These are phyloP conservation scores for Solanum hybrid DNA, from an alignment of 305 asterid species.

Conservation along the genomic window DNA sequence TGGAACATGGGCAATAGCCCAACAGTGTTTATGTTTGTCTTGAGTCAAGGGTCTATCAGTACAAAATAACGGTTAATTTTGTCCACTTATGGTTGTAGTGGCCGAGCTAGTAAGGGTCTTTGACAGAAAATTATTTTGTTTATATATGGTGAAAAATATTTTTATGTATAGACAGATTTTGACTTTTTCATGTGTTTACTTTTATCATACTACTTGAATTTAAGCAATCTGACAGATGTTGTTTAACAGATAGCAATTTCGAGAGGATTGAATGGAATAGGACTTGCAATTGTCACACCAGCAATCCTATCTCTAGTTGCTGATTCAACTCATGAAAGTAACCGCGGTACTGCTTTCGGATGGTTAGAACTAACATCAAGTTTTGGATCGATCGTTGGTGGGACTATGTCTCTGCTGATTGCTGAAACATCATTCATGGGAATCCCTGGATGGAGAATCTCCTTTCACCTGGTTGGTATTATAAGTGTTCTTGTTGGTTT, in stretches of 20 bases:
- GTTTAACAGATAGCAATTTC: constrained; percentile 53
- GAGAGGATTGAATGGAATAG: constrained; percentile 68
- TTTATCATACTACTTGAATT: neutral
- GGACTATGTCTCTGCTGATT: constrained; percentile 43
- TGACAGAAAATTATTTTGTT: too few relatives aligned
- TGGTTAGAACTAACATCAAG: constrained; percentile 52
- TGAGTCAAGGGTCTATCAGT: neutral
- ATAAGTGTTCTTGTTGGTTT: constrained; percentile 55
- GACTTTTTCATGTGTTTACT: neutral
- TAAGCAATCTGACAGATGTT: constrained; percentile 2
- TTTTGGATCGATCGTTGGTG: constrained; percentile 61
- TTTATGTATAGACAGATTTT: too few relatives aligned
- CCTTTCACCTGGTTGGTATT: constrained; percentile 61
- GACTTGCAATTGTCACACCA: constrained; percentile 49
- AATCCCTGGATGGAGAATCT: constrained; percentile 73
- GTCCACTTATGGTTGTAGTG: too few relatives aligned
- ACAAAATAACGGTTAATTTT: too few relatives aligned
- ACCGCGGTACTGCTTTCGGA: constrained; percentile 74
- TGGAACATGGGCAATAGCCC: too few relatives aligned
- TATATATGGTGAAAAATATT: too few relatives aligned
- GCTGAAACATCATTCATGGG: constrained; percentile 62
- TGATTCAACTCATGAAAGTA: constrained; percentile 54
- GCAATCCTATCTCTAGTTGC: constrained; percentile 68
- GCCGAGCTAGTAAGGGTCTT: too few relatives aligned
- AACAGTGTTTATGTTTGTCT: neutral